Evolutionary conservation across 2,329 filamentous ascomycete species (phyloP), one percentile per base, ranked within the genome.

Genomic region (Arthroderma uncinatum): DNA sequence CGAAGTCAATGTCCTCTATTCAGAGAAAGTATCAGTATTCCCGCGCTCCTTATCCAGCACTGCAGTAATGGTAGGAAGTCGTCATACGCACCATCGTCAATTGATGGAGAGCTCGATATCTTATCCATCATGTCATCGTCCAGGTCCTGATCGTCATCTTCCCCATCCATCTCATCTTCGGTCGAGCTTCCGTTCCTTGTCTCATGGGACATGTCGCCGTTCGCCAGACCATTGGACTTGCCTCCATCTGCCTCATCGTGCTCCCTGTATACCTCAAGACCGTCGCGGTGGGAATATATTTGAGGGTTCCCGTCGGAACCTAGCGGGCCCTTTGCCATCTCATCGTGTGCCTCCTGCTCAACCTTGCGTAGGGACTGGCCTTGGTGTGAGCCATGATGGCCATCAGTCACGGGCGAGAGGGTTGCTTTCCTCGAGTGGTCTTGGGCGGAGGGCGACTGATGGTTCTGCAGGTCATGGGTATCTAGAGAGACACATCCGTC

Each of bases 1-100:
- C 92, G 77, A 98, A 97, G 79, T 98, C 93, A 74, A 98, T 98
- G 68, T 98, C 93, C 82, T 98, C 93, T 97, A 78, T 73, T 73
- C 85, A 6, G 80, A 83, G 78, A 86, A 72, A 72, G 82, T 86
- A 69, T 67, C 87, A 33, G 48, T 42, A n/a, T 28, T 48, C 21
- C 21, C 23, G 10, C 10, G 12, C 12, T 25, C n/a, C n/a, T n/a
- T n/a, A n/a, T n/a, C n/a, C n/a, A n/a, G n/a, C n/a, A n/a, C n/a
- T n/a, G n/a, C 23, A 25, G 14, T 12, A 14, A 39, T 39, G 63
- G 68, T 68, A 69, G 67, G 63, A 71, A 66, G 74, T 9, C n/a
- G 25, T 30, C n/a, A 10, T 78, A 93, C 90, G 81, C 84, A 98
- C 92, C 92, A 86, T 97, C 92, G 79, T 95, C 90, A 73, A 98